Percentiles rank a stretch among this genome's conserved stretches.
Evolutionary conservation across 495 filamentous ascomycete species (phyloP).

Genomic region (Penicillium psychrofluorescens): DNA sequence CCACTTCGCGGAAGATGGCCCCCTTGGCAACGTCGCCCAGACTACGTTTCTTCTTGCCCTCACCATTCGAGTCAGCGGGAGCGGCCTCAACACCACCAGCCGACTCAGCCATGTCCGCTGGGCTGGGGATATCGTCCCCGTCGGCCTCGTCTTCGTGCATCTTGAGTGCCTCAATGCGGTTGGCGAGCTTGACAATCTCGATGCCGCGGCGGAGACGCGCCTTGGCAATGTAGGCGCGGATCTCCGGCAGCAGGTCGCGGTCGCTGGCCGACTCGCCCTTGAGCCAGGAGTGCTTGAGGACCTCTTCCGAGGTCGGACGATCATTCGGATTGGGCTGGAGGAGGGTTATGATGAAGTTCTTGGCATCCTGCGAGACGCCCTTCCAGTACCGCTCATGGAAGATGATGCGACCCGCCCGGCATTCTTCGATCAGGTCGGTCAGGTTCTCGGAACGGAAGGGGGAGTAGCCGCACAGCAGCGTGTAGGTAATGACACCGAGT

Average conservation of each 20-base stretch:
- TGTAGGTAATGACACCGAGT: slow-evolving; percentile 97
- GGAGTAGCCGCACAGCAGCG: slow-evolving; percentile 97
- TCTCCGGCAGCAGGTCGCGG: slow-evolving; percentile 94
- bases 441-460: slow-evolving; percentile 95
- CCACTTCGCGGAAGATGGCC: slow-evolving; percentile 96
- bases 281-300: slow-evolving; percentile 82
- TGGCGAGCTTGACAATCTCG: slow-evolving; percentile 92
- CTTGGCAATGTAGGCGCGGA: slow-evolving; percentile 88
- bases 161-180: slow-evolving; percentile 94
- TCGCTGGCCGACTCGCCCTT: slow-evolving; percentile 84
- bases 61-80: slow-evolving; percentile 1
- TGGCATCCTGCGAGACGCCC: slow-evolving; percentile 92
- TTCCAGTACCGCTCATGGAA: slow-evolving; percentile 99
- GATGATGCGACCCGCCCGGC: slow-evolving; percentile 76
- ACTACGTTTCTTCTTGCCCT: slow-evolving; percentile 48
- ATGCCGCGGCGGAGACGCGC: slow-evolving; percentile 88
- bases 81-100: neutral
- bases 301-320: slow-evolving; percentile 73
- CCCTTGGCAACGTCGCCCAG: slow-evolving; percentile 73
- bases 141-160: slow-evolving; percentile 89
- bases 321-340: slow-evolving; percentile 73
- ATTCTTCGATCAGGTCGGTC: slow-evolving; percentile 92
- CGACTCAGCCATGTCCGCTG: slow-evolving; percentile 32
- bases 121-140: slow-evolving; percentile 63
- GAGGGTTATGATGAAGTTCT: slow-evolving; percentile 82